phyloP scores from a whole-genome alignment of 2,329 filamentous ascomycete species.

The Phialocephala sp. region DNA sequence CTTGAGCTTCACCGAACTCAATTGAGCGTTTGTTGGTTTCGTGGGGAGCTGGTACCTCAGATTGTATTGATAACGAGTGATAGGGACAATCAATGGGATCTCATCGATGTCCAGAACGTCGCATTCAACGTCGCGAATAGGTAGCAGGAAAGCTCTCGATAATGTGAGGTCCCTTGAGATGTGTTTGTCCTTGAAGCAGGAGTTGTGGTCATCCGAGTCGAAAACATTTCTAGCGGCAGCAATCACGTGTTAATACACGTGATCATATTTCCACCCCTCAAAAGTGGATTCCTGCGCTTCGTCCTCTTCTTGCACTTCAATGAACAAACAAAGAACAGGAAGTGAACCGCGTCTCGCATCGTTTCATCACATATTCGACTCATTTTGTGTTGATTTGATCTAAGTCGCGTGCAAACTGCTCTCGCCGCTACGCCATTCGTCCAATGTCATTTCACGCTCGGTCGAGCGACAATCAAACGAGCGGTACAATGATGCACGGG shows the following conservation, averaged over 20 bases:
- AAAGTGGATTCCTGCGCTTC: neutral
- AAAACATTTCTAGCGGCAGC: neutral
- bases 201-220: constrained; percentile 2
- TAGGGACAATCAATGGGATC: neutral
- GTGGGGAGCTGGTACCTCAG: neutral
- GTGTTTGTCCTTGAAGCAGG: constrained; percentile 16
- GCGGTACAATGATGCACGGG: too few species aligned
- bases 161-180: constrained; percentile 24
- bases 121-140: neutral
- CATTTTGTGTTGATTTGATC: neutral
- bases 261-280: neutral
- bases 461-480: too few species aligned
- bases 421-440: neutral
- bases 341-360: too few species aligned
- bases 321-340: neutral
- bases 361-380: too few species aligned
- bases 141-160: neutral
- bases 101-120: neutral
- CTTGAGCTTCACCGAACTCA: constrained; percentile 27
- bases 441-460: neutral
- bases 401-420: neutral
- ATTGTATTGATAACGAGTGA: neutral
- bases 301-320: neutral
- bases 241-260: neutral
- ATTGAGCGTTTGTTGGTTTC: constrained; percentile 18